Evolutionary conservation across 2,329 filamentous ascomycete genomes (phyloP).

Genomic region (Pseudogymnoascus sp.): DNA sequence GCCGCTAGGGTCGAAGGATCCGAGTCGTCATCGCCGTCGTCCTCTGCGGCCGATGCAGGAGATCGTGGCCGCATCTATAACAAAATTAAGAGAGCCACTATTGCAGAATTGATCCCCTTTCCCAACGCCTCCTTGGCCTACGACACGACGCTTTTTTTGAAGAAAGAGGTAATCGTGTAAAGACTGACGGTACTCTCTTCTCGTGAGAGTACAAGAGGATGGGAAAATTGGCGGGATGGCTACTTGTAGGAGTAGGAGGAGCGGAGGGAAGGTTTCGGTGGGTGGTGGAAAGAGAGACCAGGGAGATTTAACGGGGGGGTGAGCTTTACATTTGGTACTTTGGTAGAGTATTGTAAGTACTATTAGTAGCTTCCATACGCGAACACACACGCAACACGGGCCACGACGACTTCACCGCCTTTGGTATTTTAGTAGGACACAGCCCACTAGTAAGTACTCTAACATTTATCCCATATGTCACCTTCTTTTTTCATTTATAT

Average conservation of each 20-base stretch:
- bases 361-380: neutral
- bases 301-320: neutral
- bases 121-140: neutral
- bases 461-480: neutral
- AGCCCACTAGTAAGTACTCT: neutral
- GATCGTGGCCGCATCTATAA: slow-evolving; percentile 31
- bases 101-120: slow-evolving; percentile 3
- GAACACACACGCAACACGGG: slow-evolving; percentile 4
- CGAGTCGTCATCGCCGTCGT: slow-evolving; percentile 25
- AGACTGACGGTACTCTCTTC: neutral
- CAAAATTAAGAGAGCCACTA: slow-evolving; percentile 1
- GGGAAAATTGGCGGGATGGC: neutral
- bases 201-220: neutral
- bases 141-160: neutral
- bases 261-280: neutral
- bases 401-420: slow-evolving; percentile 5
- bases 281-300: neutral
- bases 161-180: neutral
- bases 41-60: slow-evolving; percentile 29
- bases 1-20: slow-evolving; percentile 7
- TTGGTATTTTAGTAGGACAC: neutral
- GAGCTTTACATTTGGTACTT: neutral
- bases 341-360: neutral
- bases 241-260: neutral
- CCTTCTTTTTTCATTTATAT: neutral